A percentile compares a stretch with the other conserved stretches of the same genome.
phyloP scores from a whole-genome alignment of 345 rosid species.

The Trapa bicornis region DNA sequence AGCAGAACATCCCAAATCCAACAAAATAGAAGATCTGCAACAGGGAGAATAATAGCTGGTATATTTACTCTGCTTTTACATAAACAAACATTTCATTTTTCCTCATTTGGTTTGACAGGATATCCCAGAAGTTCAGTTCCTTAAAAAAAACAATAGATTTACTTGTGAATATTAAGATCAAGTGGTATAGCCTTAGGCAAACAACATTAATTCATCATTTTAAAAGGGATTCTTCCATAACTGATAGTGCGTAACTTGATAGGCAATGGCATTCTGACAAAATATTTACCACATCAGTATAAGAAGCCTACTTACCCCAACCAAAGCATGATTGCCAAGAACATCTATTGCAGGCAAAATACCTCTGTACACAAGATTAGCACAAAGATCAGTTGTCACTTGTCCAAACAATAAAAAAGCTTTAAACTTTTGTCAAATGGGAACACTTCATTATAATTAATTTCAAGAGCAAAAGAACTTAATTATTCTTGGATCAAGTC shows the following conservation, averaged over 20 bases:
- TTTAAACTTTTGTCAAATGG: neutral
- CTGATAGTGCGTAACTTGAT: neutral
- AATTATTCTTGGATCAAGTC: neutral
- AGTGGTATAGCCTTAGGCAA: no score
- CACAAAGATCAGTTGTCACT: slow-evolving; percentile 12
- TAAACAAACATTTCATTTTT: neutral
- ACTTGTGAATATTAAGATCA: neutral
- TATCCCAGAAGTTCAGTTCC: neutral
- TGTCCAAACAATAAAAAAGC: neutral
- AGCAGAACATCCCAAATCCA: slow-evolving; percentile 63
- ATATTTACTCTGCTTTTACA: neutral
- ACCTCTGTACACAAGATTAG: slow-evolving; percentile 48
- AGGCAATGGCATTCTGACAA: neutral
- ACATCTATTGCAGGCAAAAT: slow-evolving; percentile 82
- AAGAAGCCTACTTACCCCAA: slow-evolving; percentile 46
- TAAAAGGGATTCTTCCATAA: neutral
- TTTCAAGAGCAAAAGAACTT: neutral
- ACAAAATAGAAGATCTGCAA: slow-evolving; percentile 77
- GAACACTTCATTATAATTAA: neutral
- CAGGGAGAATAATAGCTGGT: neutral
- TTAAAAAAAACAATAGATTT: neutral
- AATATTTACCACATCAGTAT: neutral
- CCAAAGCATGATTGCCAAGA: slow-evolving; percentile 34
- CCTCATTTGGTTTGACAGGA: neutral
- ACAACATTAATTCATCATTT: neutral